These are phyloP conservation scores for Carex cristatella DNA, from an alignment of 176 grass and related monocot genomes.

Conservation along the genomic window DNA sequence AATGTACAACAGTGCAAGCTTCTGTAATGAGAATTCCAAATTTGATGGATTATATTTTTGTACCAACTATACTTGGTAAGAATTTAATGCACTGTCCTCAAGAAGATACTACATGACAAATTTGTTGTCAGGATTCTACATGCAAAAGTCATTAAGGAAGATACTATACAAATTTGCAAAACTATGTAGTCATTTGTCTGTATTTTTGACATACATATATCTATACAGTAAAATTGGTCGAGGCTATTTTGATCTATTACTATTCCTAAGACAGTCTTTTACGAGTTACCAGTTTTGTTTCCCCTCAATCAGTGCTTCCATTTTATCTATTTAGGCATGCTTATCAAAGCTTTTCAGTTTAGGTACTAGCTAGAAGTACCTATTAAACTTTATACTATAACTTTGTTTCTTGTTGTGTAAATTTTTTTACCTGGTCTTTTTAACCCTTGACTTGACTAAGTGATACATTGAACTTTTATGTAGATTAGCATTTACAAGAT, in stretches of 20 bases:
- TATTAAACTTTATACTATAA: neutral
- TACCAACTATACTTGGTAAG: neutral
- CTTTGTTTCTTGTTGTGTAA: neutral
- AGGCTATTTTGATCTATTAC: neutral
- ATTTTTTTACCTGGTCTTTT: neutral
- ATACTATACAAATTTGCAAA: neutral
- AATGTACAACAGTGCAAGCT: neutral
- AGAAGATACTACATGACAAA: neutral
- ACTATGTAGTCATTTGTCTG: neutral
- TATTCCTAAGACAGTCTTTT: neutral
- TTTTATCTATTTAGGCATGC: slow-evolving; percentile 21
- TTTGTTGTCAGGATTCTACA: neutral
- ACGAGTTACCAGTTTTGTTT: neutral
- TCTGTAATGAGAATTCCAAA: neutral
- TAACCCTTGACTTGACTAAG: neutral
- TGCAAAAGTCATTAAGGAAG: neutral
- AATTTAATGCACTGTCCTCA: neutral
- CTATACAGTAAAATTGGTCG: slow-evolving; percentile 7
- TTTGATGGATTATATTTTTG: neutral
- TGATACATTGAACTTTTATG: neutral
- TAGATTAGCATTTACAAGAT: too few species aligned
- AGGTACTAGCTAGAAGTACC: neutral
- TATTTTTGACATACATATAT: slow-evolving; percentile 1
- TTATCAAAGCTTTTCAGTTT: slow-evolving; percentile 9
- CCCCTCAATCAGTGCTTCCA: neutral